Base-by-base conservation (phyloP, 257 asterid genomes). In the Linderniella brevidens region DNA sequence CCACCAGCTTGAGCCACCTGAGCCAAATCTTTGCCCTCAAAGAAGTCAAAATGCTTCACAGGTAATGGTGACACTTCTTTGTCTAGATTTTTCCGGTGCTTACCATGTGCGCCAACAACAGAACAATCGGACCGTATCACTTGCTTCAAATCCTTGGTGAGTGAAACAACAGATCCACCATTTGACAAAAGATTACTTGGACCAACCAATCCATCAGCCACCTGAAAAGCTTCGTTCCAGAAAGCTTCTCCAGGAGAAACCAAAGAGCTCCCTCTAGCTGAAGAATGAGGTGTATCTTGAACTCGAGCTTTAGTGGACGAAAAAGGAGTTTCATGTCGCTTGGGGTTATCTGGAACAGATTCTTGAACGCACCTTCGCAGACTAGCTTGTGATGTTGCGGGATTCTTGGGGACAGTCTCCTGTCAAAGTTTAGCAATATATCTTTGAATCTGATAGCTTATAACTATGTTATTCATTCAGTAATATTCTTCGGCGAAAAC, bases 181-280 rank as follows among this genome's bases (percentile, higher is more conserved):
- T 68, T 73, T 41, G 66, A 60, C 53, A 74, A 63, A 60, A 56
- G 51, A 10, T 53, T 76, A 56, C 50, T 52, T 46, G 80, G 72
- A 61, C 63, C 74, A 64, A 63, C 53, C 62, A 88, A 57, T 58
- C 84, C 90, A 71, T 88, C 98, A 56, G 90, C 98, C 63, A 84
- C 79, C 59, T 66, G 62, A 62, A 88, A 84, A 53, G 94, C 98
- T 71, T 88, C 95, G 58, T 80, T 76, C 98, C 98, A 88, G 64
- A 88, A 88, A 50, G 80, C 65, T 66, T 88, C 98, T 61, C 98
- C 98, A 16, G 98, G 98, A 41, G 98, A 88, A 62, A 84, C 78
- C 37, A 65, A 60, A 50, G 92, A 88, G 74, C 86, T 79, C 57
- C 92, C 83, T 45, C 77, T 56, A 53, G 66, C 49, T 43, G 94